These are phyloP conservation scores for Microbotryum lychnidis-dioicae DNA, from an alignment of 1,284 basidiomycete genomes.

Conservation along the genomic window DNA sequence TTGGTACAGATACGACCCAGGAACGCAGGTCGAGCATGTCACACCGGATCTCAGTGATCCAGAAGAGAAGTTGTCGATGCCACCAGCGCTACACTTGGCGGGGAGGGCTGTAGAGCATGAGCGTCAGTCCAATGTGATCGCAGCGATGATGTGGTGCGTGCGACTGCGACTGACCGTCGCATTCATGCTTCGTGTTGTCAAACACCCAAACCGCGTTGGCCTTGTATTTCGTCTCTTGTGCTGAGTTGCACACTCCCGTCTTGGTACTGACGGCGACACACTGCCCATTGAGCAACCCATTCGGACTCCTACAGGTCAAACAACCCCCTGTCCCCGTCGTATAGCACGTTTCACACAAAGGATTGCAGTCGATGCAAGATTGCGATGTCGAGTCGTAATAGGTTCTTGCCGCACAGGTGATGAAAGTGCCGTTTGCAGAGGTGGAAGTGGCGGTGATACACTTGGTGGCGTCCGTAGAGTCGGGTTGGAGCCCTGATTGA, in stretches of 20 bases:
- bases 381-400: constrained; percentile 50
- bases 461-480: constrained; percentile 56
- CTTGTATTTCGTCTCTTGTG: constrained; percentile 11
- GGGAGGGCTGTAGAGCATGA: constrained; percentile 71
- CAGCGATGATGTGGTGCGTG: neutral
- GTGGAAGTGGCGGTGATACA: constrained; percentile 52
- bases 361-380: constrained; percentile 53
- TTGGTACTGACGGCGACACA: constrained; percentile 55
- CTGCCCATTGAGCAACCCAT: constrained; percentile 33
- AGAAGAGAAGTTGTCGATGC: constrained; percentile 59
- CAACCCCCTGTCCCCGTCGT: constrained; percentile 55
- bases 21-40: constrained; percentile 65
- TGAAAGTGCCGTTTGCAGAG: constrained; percentile 46
- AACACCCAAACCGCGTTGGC: constrained; percentile 56
- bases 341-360: constrained; percentile 59
- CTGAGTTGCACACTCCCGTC: constrained; percentile 56
- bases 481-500: constrained; percentile 55
- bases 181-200: constrained; percentile 69
- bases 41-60: constrained; percentile 57
- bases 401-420: constrained; percentile 54
- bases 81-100: constrained; percentile 64
- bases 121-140: constrained; percentile 47
- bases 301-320: constrained; percentile 34
- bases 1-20: constrained; percentile 60
- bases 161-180: constrained; percentile 60